phyloP scores from a whole-genome alignment of 257 asterid genomes.

The Primulina eburnea region DNA sequence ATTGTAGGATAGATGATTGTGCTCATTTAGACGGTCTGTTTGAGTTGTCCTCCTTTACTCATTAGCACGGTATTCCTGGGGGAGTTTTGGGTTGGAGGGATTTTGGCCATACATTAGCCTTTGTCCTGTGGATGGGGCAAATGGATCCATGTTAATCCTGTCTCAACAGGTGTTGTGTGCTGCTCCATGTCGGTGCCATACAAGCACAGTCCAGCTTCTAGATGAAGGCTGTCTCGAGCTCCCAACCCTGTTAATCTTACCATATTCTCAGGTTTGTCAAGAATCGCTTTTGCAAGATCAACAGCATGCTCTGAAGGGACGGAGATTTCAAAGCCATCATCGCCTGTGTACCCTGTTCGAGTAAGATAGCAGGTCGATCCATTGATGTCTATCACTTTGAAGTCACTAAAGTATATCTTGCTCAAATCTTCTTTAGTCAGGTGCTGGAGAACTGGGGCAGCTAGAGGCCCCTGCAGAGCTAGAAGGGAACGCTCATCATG shows the following conservation, averaged over 20 bases:
- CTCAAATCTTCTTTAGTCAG: slow-evolving; percentile 82
- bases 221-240: slow-evolving; percentile 97
- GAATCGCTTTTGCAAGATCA: slow-evolving; percentile 88
- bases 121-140: too few species aligned
- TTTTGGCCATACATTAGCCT: too few species aligned
- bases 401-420: slow-evolving; percentile 88
- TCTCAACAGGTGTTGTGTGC: slow-evolving; percentile 88
- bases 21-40: too few species aligned
- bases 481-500: slow-evolving; percentile 93
- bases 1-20: too few species aligned
- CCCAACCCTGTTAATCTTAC: slow-evolving; percentile 82
- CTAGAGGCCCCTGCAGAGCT: slow-evolving; percentile 99
- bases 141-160: slow-evolving; percentile 77
- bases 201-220: slow-evolving; percentile 90
- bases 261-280: slow-evolving; percentile 88
- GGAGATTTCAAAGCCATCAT: slow-evolving; percentile 97
- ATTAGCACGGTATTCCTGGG: too few species aligned
- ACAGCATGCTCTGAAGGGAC: slow-evolving; percentile 90
- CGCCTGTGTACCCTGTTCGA: slow-evolving; percentile 98
- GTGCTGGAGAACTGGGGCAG: slow-evolving; percentile 88
- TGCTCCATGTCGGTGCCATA: slow-evolving; percentile 98
- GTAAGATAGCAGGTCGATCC: slow-evolving; percentile 82
- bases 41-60: too few species aligned
- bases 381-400: slow-evolving; percentile 72
- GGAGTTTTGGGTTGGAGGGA: too few species aligned